Base-by-base conservation (phyloP, 352 stramenopile genomes). In the Proteromonas lacertae region DNA sequence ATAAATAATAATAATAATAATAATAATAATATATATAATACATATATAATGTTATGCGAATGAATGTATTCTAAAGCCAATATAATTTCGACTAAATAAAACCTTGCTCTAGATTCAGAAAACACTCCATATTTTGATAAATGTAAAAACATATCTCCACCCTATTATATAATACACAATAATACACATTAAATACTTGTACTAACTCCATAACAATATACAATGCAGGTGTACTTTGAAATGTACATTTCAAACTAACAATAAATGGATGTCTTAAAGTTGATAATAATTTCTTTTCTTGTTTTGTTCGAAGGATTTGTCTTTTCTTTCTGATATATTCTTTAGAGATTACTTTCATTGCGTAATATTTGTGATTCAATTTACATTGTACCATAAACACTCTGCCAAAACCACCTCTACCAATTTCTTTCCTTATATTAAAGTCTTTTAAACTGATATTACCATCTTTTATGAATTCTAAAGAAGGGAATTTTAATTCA, bases 131-230 rank as follows among this genome's bases (percentile, higher is more conserved):
- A 19, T 53, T 50, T 20, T 37, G 23, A 14, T 44, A 30, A n/a
- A 17, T 69, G 41, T 1, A 18, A 21, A 32, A 31, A 24, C 43
- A 36, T n/a, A 50, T 40, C 1, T 4, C 23, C 13, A 34, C 4
- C 25, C 8, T 13, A 29, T 13, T 12, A 8, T 8, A 8, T 12
- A 12, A 29, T 13, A 13, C 25, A 57, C 69, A 39, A 17, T 5
- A 32, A 5, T 32, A 4, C 4, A 32, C 4, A 17, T 5, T 32
- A 17, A 4, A 17, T 17, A 17, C 13, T n/a, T 53, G 69, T 39
- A 81, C 82, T 45, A 83, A 90, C 38, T 90, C 70, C 62, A 87
- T 84, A 34, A 91, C 72, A 36, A 92, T 50, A 39, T 90, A 92
- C 13, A 92, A 43, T 29, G 50, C 48, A 9, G 48, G 30, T 2